These are phyloP conservation scores for Apostasia ramifera DNA, from an alignment of 106 monocot genomes.

Conservation along the genomic window DNA sequence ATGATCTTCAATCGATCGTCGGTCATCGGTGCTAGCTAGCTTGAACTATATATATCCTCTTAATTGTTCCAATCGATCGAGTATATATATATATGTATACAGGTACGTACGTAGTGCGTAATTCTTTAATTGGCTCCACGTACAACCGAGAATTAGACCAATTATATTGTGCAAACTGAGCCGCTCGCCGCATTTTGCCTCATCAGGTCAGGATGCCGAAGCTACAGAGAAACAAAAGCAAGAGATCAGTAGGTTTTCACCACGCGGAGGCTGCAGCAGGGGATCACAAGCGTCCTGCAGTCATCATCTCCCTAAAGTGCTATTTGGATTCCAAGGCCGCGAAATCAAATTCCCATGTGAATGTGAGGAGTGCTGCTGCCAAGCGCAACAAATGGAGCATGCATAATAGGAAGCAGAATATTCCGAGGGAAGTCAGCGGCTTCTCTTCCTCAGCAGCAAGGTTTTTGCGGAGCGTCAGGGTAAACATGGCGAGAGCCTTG, in stretches of 20 bases:
- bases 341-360: neutral
- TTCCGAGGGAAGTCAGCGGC: neutral
- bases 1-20: too few species aligned
- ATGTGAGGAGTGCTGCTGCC: neutral
- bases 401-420: neutral
- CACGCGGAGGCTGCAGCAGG: neutral
- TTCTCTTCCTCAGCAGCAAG: constrained; percentile 4
- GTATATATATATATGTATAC: too few species aligned
- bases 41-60: too few species aligned
- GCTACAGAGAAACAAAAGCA: neutral
- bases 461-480: constrained; percentile 16
- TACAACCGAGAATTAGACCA: too few species aligned
- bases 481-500: constrained; percentile 8
- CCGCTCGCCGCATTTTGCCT: too few species aligned
- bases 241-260: neutral
- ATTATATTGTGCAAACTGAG: too few species aligned
- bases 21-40: too few species aligned
- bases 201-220: neutral
- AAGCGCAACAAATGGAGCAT: neutral
- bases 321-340: neutral
- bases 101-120: too few species aligned
- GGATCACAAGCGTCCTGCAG: neutral
- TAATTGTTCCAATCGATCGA: too few species aligned
- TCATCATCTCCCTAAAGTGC: neutral
- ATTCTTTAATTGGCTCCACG: too few species aligned